Conservation (phyloP, 352 stramenopile species). For the Phytophthora boehmeriae region DNA sequence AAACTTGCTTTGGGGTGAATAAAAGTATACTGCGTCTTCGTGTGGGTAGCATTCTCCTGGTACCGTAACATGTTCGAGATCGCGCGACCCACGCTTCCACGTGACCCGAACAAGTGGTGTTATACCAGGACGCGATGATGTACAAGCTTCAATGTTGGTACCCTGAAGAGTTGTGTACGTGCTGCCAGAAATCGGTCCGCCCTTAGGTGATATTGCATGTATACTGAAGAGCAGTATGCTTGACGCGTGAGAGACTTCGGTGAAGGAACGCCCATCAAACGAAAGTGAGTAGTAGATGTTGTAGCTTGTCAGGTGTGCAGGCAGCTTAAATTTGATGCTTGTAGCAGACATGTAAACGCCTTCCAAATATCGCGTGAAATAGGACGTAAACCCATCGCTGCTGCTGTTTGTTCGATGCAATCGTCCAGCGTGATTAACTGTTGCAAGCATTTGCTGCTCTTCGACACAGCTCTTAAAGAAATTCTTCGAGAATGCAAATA, state of each 20-base stretch:
- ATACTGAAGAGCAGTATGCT: constrained; percentile 65
- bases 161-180: constrained; percentile 70
- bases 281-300: constrained; percentile 71
- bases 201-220: constrained; percentile 51
- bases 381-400: constrained; percentile 46
- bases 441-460: constrained; percentile 33
- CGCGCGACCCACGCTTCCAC: constrained; percentile 60
- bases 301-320: constrained; percentile 58
- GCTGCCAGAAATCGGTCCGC: constrained; percentile 69
- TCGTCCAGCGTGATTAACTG: constrained; percentile 37
- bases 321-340: constrained; percentile 45
- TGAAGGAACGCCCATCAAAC: constrained; percentile 58
- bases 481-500: constrained; percentile 52
- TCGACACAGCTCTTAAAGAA: constrained; percentile 30
- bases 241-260: constrained; percentile 31
- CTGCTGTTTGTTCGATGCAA: constrained; percentile 32
- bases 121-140: constrained; percentile 32
- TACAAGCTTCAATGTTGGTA: constrained; percentile 64
- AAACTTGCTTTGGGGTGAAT: constrained; percentile 79
- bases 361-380: constrained; percentile 44
- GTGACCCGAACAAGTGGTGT: constrained; percentile 49
- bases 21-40: constrained; percentile 77
- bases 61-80: constrained; percentile 67
- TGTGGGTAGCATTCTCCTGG: constrained; percentile 60
- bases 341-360: constrained; percentile 46